Evolutionary conservation across 345 rosid genomes (phyloP).

Genomic region (Kernera saxatilis): DNA sequence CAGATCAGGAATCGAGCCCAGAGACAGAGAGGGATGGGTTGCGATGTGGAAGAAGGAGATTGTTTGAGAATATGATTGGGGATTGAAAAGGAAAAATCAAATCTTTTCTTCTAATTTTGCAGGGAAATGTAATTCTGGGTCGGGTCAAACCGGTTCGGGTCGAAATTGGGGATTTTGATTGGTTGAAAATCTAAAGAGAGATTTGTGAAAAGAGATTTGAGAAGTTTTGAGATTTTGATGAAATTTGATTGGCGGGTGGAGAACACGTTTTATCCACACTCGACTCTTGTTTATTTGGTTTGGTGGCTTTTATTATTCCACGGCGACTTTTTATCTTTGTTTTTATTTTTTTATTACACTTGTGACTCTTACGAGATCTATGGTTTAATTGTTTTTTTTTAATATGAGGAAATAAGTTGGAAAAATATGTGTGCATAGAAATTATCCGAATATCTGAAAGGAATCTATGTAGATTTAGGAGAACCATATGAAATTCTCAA

Average conservation of each 20-base stretch:
- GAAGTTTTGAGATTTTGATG: constrained; percentile 21
- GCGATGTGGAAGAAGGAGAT: constrained; percentile 29
- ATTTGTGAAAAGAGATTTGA: not conserved
- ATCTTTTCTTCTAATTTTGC: not conserved
- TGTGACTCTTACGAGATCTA: constrained; percentile 6
- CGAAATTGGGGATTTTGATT: constrained; percentile 5
- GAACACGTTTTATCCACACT: constrained; percentile 67
- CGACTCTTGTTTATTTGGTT: not conserved
- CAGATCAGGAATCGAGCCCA: constrained; percentile 13
- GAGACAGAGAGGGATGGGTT: constrained; percentile 29
- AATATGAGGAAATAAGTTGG: not conserved
- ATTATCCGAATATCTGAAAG: constrained; percentile 3
- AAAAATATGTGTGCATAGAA: not conserved
- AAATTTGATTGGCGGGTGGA: constrained; percentile 56
- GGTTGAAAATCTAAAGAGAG: constrained; percentile 4
- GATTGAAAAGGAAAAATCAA: not conserved
- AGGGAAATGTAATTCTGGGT: not conserved
- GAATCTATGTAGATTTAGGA: constrained; percentile 12
- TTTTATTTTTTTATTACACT: not conserved
- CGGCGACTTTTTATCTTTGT: not conserved
- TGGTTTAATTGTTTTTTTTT: not conserved
- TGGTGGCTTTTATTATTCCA: constrained; percentile 22
- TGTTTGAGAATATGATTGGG: constrained; percentile 14
- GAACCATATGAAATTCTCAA: not conserved
- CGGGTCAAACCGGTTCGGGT: constrained; percentile 27